Evolutionary conservation across 1,284 basidiomycete genomes (phyloP), one percentile per base, ranked within the genome.

Genomic region (Anthracocystis walkeri): DNA sequence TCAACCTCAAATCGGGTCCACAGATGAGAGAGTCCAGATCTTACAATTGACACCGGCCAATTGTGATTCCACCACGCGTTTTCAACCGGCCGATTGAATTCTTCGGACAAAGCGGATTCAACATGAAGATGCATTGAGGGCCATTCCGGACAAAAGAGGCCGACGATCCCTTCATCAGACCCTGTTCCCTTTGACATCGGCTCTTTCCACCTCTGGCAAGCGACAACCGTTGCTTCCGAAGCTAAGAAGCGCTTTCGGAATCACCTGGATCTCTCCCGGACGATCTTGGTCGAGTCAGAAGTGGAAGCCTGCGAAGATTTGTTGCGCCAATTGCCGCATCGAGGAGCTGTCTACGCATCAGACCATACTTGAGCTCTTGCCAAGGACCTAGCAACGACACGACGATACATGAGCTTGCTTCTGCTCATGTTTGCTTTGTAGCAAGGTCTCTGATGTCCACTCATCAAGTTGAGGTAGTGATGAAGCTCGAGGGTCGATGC

Each of bases 51-150:
- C 23, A 40, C 58, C 52, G 57, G 64, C 18, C 48, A 61, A 35
- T n/a, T n/a, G n/a, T n/a, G n/a, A n/a, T 57, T 51, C 25, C 1
- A 21, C n/a, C 35, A 5, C 14, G 35, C 35, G 12, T 33, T 31
- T 27, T 14, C 5, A 52, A 20, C 23, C 58, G 58, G 65, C 65
- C 58, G 65, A 40, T 18, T 58, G 33, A 16, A 25, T 3, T 3
- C 18, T 10, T 33, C 65, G 59, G 65, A 68, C 50, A 52, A 68
- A 58, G 65, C 65, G 65, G 65, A 21, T 38, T 16, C 38, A 23
- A 38, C 42, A 0, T 3, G 1, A 27, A n/a, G n/a, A 10, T 23
- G 23, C 23, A 27, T 38, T 14, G 38, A 59, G 64, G 57, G 21
- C 16, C 44, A 21, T 48, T 48, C 44, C 65, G 58, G 58, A 60